Base-by-base conservation (phyloP, 2,329 filamentous ascomycete genomes). In the Ascochyta pisi region DNA sequence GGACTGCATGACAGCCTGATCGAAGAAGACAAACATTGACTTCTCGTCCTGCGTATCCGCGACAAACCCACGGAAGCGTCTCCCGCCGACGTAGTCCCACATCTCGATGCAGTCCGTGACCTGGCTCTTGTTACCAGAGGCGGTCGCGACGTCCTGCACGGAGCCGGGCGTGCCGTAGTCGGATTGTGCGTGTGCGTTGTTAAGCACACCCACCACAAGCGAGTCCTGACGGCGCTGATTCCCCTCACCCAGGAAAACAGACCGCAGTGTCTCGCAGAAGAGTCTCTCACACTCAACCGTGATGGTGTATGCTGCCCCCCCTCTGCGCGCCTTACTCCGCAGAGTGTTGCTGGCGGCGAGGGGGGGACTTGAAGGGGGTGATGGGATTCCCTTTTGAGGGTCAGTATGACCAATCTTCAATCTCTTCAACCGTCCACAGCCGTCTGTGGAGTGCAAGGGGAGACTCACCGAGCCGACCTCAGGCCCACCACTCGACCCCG, bases 231-330 rank as follows among this genome's bases (percentile, higher is more conserved):
- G 81, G 78, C 80, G 85, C 84, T 82, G 78, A 81, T 87, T 88
- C 90, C 89, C 88, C 92, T 96, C 92, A 96, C 91, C 93, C 85
- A 89, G 90, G 87, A 97, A 96, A 83, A 91, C 89, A 83, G 88
- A 83, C 82, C 86, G 90, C 88, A 96, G 91, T 85, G 88, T 89
- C 89, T 94, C 92, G 83, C 93, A 96, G 87, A 96, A 96, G 89
- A 96, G 94, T 85, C 93, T 97, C 92, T 96, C 93, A 96, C 93
- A 96, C 91, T 96, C 92, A 92, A 90, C 92, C 91, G 90, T 92
- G 85, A 96, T 96, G 83, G 89, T 88, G 81, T 91, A 87, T 90
- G 91, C 88, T 89, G 92, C 92, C 92, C 92, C 92, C 90, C 90
- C 90, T 89, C 78, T 81, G 70, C 78, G 75, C 77, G 78, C 78